These are phyloP conservation scores for Penstemon newberryi DNA, from an alignment of 257 asterid species.

Conservation along the genomic window DNA sequence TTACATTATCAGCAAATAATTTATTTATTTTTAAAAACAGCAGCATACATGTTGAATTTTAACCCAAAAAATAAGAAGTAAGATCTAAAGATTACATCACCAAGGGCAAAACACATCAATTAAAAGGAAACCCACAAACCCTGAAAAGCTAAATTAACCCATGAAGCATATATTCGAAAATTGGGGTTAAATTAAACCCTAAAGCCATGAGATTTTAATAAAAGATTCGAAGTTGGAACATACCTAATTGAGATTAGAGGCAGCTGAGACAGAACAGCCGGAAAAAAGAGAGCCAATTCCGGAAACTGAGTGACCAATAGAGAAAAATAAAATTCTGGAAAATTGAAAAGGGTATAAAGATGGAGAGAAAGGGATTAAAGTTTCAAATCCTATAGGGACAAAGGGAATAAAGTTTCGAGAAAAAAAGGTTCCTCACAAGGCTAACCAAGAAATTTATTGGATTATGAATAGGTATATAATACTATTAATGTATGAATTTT, in stretches of 20 bases:
- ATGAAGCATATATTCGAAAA: neutral
- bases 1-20: neutral
- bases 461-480: too few relatives aligned
- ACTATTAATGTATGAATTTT: too few relatives aligned
- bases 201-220: slow-evolving; percentile 8
- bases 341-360: slow-evolving; percentile 18
- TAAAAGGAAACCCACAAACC: slow-evolving; percentile 10
- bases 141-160: neutral
- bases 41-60: neutral
- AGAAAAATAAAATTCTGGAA: slow-evolving; percentile 1
- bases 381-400: slow-evolving; percentile 18
- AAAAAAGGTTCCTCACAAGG: too few relatives aligned
- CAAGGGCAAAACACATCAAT: neutral
- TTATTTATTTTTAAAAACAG: neutral
- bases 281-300: slow-evolving; percentile 25
- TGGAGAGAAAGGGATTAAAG: slow-evolving; percentile 18
- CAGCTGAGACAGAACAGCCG: slow-evolving; percentile 26
- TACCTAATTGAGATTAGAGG: slow-evolving; percentile 51
- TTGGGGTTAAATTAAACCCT: slow-evolving; percentile 11
- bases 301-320: slow-evolving; percentile 22
- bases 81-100: slow-evolving; percentile 12
- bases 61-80: neutral
- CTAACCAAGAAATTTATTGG: too few relatives aligned
- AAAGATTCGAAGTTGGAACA: slow-evolving; percentile 32
- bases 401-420: neutral